phyloP scores from a whole-genome alignment of 176 grass and related monocot genomes.

The Carex cristatella region DNA sequence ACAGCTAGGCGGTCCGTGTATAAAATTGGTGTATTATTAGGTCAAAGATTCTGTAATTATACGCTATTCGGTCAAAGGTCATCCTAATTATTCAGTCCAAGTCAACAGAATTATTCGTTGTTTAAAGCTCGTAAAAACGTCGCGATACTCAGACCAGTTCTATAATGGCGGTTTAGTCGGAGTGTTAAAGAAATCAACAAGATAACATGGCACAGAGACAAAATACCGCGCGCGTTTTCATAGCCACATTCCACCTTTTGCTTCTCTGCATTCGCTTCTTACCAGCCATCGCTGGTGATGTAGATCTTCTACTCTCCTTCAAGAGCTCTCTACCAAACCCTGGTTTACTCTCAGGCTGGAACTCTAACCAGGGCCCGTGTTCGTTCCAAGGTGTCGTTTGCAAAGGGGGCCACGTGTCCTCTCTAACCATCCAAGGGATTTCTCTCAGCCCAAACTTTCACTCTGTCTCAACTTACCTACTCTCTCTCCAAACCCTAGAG shows the following conservation, averaged over 20 bases:
- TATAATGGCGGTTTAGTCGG: constrained; percentile 4
- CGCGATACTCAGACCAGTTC: too few species aligned
- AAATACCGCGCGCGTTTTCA: background rate
- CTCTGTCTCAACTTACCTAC: constrained; percentile 35
- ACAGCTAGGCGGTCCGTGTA: too few species aligned
- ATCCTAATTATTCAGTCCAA: too few species aligned
- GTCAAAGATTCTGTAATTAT: too few species aligned
- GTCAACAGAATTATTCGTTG: too few species aligned
- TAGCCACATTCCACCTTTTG: background rate
- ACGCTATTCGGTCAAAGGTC: too few species aligned
- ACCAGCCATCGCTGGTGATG: constrained; percentile 28
- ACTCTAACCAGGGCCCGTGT: constrained; percentile 36
- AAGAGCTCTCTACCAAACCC: constrained; percentile 47
- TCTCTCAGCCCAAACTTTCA: constrained; percentile 67
- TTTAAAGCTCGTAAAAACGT: too few species aligned
- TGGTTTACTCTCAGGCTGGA: constrained; percentile 39
- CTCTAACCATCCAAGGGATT: constrained; percentile 40
- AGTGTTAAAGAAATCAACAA: background rate
- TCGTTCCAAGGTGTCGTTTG: constrained; percentile 57
- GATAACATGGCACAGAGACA: background rate
- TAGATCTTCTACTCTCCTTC: constrained; percentile 66
- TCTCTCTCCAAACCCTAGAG: constrained; percentile 52
- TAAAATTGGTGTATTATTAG: too few species aligned
- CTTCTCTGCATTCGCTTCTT: background rate
- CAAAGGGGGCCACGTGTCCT: constrained; percentile 44